Conservation (phyloP, 208 protist genomes). For the Phytomonas francai region DNA sequence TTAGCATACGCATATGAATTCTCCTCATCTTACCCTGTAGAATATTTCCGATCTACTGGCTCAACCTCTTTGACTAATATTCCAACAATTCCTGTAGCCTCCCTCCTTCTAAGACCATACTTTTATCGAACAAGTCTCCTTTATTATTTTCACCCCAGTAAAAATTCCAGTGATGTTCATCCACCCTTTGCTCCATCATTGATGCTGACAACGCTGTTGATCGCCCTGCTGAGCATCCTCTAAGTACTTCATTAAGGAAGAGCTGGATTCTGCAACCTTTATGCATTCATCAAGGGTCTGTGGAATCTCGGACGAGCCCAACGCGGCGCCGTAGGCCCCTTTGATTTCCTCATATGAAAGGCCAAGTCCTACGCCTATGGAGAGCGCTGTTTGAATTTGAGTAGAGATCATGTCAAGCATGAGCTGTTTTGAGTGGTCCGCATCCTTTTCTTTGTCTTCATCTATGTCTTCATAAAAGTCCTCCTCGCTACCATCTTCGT, state of each 20-base stretch:
- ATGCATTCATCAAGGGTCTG: not conserved
- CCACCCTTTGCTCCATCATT: not conserved
- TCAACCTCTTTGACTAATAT: too few species aligned
- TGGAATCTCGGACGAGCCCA: not conserved
- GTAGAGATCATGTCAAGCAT: slow-evolving; percentile 18
- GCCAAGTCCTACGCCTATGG: slow-evolving; percentile 11
- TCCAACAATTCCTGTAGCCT: too few species aligned
- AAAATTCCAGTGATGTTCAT: not conserved
- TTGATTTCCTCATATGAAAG: slow-evolving; percentile 13
- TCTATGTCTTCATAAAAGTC: slow-evolving; percentile 7
- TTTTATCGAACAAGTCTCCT: too few species aligned
- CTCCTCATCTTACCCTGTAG: too few species aligned
- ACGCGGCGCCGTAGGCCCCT: not conserved
- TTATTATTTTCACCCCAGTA: too few species aligned
- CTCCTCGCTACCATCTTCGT: slow-evolving; percentile 1
- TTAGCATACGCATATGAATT: too few species aligned
- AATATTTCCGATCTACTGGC: too few species aligned
- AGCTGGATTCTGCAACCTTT: not conserved
- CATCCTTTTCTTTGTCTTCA: slow-evolving; percentile 21
- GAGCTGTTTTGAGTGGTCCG: slow-evolving; percentile 13
- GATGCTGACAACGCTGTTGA: not conserved
- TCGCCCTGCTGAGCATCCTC: not conserved
- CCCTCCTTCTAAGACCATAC: too few species aligned
- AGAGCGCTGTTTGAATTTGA: slow-evolving; percentile 20
- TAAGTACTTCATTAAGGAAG: not conserved